phyloP scores from a whole-genome alignment of 768 basidiomycete species.

The Sporobolomyces phaffii region DNA sequence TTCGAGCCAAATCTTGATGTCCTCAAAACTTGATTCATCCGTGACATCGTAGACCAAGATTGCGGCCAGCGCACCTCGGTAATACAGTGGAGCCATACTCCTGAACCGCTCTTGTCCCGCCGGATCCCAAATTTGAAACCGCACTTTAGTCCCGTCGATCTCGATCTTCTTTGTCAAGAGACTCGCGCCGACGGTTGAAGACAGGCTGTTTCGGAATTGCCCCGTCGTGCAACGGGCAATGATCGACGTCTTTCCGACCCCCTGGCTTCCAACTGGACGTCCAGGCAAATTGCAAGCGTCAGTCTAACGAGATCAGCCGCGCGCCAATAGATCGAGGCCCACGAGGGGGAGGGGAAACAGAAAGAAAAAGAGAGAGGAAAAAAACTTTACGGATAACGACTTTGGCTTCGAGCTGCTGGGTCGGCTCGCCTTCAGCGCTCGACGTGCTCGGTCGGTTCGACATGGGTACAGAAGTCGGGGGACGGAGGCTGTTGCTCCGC shows the following conservation, averaged over 20 bases:
- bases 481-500: neutral
- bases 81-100: slow-evolving; percentile 94
- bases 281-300: neutral
- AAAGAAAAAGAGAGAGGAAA: neutral
- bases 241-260: slow-evolving; percentile 54
- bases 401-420: slow-evolving; percentile 68
- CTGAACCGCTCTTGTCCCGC: slow-evolving; percentile 90
- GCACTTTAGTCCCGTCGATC: slow-evolving; percentile 76
- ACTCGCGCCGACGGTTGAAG: slow-evolving; percentile 85
- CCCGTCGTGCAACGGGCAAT: slow-evolving; percentile 84
- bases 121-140: slow-evolving; percentile 65
- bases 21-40: slow-evolving; percentile 77
- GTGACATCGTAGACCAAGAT: slow-evolving; percentile 93
- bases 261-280: slow-evolving; percentile 38
- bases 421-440: slow-evolving; percentile 4
- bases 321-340: no score
- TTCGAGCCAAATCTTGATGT: slow-evolving; percentile 82
- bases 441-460: neutral
- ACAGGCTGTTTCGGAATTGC: slow-evolving; percentile 80
- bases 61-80: slow-evolving; percentile 90
- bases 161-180: slow-evolving; percentile 88
- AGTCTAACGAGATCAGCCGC: no score
- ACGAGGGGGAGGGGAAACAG: no score
- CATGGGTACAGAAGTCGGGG: neutral
- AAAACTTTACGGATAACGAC: slow-evolving; percentile 92